Base-by-base conservation (phyloP, 768 basidiomycete genomes). In the Candolleomyces eurysporus region DNA sequence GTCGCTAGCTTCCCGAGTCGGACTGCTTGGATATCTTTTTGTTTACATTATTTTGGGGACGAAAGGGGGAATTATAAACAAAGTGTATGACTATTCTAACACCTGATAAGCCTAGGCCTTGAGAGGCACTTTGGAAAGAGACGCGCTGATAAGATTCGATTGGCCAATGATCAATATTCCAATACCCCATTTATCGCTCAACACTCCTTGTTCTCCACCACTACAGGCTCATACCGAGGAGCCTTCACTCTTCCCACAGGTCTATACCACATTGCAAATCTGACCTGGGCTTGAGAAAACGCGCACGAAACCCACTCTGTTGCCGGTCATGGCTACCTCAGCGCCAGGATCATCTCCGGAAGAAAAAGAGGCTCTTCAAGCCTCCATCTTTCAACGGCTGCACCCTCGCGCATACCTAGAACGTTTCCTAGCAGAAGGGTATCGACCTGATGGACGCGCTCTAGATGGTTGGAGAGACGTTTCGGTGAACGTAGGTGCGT, bases 371-470 rank as follows among this genome's bases (percentile, higher is more conserved):
- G 67, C 75, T 10, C 73, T 82, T 19, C 81, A 82, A 66, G 82
- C 82, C 0, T 72, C 79, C 4, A 85, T 89, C 36, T 96, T 96
- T 75, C 91, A 94, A 67, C 88, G 94, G 14, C 82, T 99, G 0
- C 94, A 98, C 67, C 96, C 97, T 2, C 84, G 84, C 36, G 83
- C 86, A 5, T 98, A 98, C 71, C 85, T 98, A 50, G 88, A 93
- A 66, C 83, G 90, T 7, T 98, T 97, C 68, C 75, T 98, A 17
- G 78, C 82, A 2, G 88, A 96, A 69, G 78, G 85, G 8, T 79
- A 90, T 59, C 75, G 97, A 58, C 92, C 95, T 0, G 95, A 98
- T 71, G 94, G 94, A 11, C 82, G 97, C 31, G 78, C 79, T n/a
- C 72, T 85, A 7, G 74, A 72, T 26, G 85, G 76, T 11, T 96